A percentile compares a stretch with the other conserved stretches of the same genome.
Conservation (phyloP, 257 asterid species). For the Solanum okadae region DNA sequence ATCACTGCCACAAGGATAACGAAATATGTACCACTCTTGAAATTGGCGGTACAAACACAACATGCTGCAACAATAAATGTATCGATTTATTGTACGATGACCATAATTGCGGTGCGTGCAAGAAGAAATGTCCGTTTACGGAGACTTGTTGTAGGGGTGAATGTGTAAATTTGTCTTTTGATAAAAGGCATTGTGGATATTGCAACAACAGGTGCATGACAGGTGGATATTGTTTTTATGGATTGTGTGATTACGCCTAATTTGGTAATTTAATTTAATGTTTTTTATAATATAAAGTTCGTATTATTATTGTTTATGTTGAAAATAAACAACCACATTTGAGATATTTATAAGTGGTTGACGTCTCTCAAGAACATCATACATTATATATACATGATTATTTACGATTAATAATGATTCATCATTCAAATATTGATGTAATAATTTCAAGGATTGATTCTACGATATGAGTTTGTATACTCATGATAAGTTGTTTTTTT, state of each 20-base stretch:
- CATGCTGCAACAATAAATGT: conserved; percentile 66
- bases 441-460: neutral
- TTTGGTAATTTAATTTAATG: neutral
- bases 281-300: neutral
- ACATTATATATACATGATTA: no score
- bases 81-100: conserved; percentile 28
- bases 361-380: neutral
- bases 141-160: conserved; percentile 49
- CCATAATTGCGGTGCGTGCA: conserved; percentile 55
- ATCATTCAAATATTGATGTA: neutral
- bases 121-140: conserved; percentile 34
- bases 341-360: neutral
- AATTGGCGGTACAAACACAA: conserved; percentile 25
- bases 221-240: conserved; percentile 40
- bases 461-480: neutral
- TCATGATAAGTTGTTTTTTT: neutral
- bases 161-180: conserved; percentile 42
- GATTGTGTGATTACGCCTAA: conserved; percentile 54
- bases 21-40: conserved; percentile 15
- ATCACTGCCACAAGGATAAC: conserved; percentile 42
- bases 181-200: conserved; percentile 51
- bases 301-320: neutral
- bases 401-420: neutral
- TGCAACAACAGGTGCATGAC: conserved; percentile 45
- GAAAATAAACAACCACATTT: neutral